A percentile compares a stretch with the other conserved stretches of the same genome.
These are phyloP conservation scores for Clohesyomyces aquaticus DNA, from an alignment of 495 filamentous ascomycete genomes.

Conservation along the genomic window DNA sequence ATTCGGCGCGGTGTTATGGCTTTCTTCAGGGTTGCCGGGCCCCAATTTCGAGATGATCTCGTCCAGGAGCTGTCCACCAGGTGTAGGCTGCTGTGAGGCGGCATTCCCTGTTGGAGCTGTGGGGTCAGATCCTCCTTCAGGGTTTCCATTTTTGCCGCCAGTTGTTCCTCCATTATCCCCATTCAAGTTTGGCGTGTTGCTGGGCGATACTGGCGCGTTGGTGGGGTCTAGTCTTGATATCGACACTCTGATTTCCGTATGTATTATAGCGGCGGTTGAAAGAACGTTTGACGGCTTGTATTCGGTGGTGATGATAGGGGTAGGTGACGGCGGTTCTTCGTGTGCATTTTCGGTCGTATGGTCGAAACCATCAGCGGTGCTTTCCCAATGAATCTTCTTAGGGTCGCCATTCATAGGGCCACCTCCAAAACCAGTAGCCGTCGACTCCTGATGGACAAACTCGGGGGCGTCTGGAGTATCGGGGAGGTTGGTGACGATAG, in stretches of 20 bases:
- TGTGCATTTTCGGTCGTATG: not conserved
- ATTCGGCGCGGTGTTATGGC: not conserved
- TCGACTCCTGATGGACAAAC: not conserved
- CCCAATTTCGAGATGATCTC: slow-evolving; percentile 21
- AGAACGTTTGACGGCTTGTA: not conserved
- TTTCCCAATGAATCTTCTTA: not conserved
- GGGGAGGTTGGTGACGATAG: not conserved
- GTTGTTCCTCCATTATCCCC: not conserved
- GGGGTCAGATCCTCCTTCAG: not conserved
- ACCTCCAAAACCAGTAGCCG: not conserved
- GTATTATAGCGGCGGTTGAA: slow-evolving; percentile 2
- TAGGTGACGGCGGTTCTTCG: not conserved
- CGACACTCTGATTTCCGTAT: slow-evolving; percentile 12
- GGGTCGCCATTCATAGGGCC: not conserved
- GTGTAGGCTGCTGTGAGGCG: not conserved
- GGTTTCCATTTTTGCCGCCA: not conserved
- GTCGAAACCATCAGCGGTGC: not conserved
- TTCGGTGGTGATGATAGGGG: not conserved
- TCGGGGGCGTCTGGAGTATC: not conserved
- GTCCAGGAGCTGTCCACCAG: slow-evolving; percentile 6
- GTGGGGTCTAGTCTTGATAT: not conserved
- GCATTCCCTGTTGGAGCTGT: not conserved
- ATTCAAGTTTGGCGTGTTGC: not conserved
- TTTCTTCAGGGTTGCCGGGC: slow-evolving; percentile 1
- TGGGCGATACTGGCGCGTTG: not conserved